Percentiles rank a stretch among this genome's conserved stretches.
Conservation (phyloP, 2,329 filamentous ascomycete species). For the Trichoderma simmonsii region DNA sequence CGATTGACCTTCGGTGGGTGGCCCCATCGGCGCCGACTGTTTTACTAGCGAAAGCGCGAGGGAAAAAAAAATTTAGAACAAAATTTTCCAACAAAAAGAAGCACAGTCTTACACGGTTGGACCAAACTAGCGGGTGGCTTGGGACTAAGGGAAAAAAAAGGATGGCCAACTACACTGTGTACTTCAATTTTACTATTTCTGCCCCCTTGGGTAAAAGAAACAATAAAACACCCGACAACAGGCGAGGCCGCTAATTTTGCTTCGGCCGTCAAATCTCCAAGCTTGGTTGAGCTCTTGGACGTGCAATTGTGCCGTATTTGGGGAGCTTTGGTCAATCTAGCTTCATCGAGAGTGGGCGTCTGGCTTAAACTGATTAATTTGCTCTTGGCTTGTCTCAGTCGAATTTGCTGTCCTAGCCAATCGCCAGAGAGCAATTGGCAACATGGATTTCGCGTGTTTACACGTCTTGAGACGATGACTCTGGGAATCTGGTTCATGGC, state of each 20-base stretch:
- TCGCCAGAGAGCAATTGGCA: background rate
- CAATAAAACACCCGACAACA: background rate
- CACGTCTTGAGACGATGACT: background rate
- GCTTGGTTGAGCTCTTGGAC: background rate
- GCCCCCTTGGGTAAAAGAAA: constrained; percentile 1
- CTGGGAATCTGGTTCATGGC: background rate
- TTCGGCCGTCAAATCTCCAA: background rate
- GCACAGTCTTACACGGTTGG: background rate
- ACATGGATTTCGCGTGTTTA: background rate
- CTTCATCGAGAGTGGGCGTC: background rate
- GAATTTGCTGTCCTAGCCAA: background rate
- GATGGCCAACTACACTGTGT: constrained; percentile 10
- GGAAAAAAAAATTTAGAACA: background rate
- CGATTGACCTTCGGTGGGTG: background rate
- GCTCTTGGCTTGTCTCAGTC: constrained; percentile 10
- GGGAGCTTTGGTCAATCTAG: background rate
- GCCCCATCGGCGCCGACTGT: background rate
- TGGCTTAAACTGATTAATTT: background rate
- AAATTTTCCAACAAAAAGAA: constrained; percentile 3
- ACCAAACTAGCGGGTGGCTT: constrained; percentile 6
- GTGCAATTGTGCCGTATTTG: background rate
- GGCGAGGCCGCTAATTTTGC: constrained; percentile 1
- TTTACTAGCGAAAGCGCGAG: constrained; percentile 7
- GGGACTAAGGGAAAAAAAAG: background rate
- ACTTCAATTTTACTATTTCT: background rate